These are phyloP conservation scores for Phytopythium delawarense DNA, from an alignment of 352 stramenopile species.

Conservation along the genomic window DNA sequence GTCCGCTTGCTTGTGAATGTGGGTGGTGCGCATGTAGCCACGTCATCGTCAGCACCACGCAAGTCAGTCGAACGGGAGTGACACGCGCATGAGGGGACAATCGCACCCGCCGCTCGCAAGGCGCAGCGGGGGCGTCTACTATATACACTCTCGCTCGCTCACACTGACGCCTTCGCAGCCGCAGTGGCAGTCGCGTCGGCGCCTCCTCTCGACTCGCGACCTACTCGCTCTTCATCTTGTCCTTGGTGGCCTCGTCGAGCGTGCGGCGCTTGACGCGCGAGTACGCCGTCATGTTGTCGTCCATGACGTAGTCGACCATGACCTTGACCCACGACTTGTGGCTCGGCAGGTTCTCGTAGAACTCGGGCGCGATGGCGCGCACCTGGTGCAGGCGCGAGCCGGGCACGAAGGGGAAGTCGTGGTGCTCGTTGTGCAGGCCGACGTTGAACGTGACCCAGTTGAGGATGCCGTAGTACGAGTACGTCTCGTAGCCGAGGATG, in stretches of 20 bases:
- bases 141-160: not conserved
- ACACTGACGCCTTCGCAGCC: not conserved
- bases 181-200: not conserved
- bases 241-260: slow-evolving; percentile 42
- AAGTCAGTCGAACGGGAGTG: not conserved
- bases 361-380: slow-evolving; percentile 89
- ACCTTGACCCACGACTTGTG: slow-evolving; percentile 93
- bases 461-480: slow-evolving; percentile 97
- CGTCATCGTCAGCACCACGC: not conserved
- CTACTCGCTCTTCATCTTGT: slow-evolving; percentile 78
- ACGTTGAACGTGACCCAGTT: slow-evolving; percentile 98
- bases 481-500: slow-evolving; percentile 93
- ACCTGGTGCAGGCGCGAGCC: slow-evolving; percentile 90
- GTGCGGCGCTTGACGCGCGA: slow-evolving; percentile 88
- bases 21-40: not conserved
- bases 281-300: slow-evolving; percentile 91
- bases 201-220: not conserved
- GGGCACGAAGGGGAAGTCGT: slow-evolving; percentile 95
- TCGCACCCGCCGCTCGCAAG: not conserved
- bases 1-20: not conserved
- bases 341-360: slow-evolving; percentile 93
- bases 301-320: slow-evolving; percentile 92
- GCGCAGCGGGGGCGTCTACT: slow-evolving; percentile 1
- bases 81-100: not conserved
- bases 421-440: slow-evolving; percentile 98